These are phyloP conservation scores for Malania oleifera DNA, from an alignment of 164 flowering plant species.

Conservation along the genomic window DNA sequence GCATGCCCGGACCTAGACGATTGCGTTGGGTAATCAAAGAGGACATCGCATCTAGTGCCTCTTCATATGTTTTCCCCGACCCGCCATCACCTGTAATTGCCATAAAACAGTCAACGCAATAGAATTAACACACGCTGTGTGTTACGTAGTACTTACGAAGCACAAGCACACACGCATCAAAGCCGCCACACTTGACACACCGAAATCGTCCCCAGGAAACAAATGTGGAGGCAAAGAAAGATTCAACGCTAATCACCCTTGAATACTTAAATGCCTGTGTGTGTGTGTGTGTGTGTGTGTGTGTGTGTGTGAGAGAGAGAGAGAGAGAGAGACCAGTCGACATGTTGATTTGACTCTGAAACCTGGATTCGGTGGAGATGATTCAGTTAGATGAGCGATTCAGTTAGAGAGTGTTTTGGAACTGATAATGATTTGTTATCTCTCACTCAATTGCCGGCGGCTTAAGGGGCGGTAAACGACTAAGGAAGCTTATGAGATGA, in stretches of 20 bases:
- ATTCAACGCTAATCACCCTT: too few relatives aligned
- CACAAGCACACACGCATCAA: neutral
- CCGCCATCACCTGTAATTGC: slow-evolving; percentile 27
- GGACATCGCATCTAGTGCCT: slow-evolving; percentile 80
- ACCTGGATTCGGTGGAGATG: neutral
- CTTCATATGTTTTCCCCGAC: slow-evolving; percentile 41
- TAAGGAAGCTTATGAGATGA: too few relatives aligned
- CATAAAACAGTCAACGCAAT: too few relatives aligned
- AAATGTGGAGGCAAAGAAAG: neutral
- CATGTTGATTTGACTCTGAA: neutral
- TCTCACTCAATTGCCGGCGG: too few relatives aligned
- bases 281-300: neutral
- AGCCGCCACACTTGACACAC: neutral
- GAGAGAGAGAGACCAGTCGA: neutral
- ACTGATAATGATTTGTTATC: too few relatives aligned
- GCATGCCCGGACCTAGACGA: slow-evolving; percentile 66
- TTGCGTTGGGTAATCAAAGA: slow-evolving; percentile 75
- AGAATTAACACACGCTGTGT: too few relatives aligned
- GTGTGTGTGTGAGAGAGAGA: neutral
- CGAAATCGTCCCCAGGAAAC: neutral
- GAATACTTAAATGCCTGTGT: too few relatives aligned
- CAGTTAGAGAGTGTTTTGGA: too few relatives aligned
- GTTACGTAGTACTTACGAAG: too few relatives aligned
- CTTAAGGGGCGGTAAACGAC: too few relatives aligned
- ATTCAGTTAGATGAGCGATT: too few relatives aligned